phyloP scores from a whole-genome alignment of 2,329 filamentous ascomycete species.

The Botryotinia calthae region DNA sequence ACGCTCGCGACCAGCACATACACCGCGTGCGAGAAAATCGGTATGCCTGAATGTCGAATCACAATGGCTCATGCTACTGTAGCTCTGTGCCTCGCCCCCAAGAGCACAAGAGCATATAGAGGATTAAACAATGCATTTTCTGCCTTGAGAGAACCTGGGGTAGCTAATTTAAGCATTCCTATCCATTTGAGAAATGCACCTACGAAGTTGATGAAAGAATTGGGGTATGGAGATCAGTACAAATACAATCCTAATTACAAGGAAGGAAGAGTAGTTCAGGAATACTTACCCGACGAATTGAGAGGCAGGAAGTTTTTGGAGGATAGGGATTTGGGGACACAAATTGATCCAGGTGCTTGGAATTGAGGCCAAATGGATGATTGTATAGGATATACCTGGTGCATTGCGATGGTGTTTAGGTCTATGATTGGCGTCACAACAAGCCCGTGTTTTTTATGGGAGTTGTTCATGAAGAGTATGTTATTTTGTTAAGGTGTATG shows the following conservation, averaged over 20 bases:
- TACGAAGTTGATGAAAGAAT: constrained; percentile 86
- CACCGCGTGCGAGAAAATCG: constrained; percentile 85
- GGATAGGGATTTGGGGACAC: constrained; percentile 72
- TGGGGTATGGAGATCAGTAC: constrained; percentile 87
- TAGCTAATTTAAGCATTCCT: constrained; percentile 79
- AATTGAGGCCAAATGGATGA: constrained; percentile 20
- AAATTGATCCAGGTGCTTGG: constrained; percentile 60
- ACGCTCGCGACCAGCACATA: constrained; percentile 82
- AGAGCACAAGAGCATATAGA: constrained; percentile 84
- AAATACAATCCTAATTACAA: constrained; percentile 94
- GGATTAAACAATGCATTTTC: constrained; percentile 76
- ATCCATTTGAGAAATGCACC: constrained; percentile 89
- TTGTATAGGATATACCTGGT: constrained; percentile 16
- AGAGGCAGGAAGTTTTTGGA: constrained; percentile 73
- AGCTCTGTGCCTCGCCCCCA: constrained; percentile 75
- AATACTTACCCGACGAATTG: constrained; percentile 82
- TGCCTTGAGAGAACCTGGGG: constrained; percentile 76
- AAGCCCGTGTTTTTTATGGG: neutral
- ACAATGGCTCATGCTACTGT: constrained; percentile 85
- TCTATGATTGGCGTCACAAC: neutral
- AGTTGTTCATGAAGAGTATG: neutral
- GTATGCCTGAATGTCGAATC: constrained; percentile 92
- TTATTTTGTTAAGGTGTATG: neutral
- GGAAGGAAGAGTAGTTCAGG: constrained; percentile 78
- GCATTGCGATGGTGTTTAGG: constrained; percentile 26